These are phyloP conservation scores for Santalum album DNA, from an alignment of 164 flowering plant genomes.

Conservation along the genomic window DNA sequence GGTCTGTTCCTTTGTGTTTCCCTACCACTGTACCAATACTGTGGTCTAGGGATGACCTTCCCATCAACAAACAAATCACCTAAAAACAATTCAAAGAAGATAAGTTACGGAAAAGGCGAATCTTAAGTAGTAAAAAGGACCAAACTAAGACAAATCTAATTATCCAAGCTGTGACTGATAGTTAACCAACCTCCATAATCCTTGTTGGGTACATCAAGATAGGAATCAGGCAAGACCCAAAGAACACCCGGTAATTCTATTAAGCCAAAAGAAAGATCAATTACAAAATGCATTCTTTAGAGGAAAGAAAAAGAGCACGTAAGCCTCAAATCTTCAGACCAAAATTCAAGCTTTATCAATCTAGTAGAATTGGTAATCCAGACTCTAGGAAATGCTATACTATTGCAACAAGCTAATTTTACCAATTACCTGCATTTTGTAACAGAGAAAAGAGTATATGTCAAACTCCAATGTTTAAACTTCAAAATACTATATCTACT, in stretches of 20 bases:
- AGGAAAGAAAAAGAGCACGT: neutral
- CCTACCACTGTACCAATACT: constrained; percentile 53
- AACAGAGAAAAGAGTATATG: too few species aligned
- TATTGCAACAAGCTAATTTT: too few species aligned
- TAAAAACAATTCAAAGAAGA: constrained; percentile 14
- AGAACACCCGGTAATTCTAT: constrained; percentile 80
- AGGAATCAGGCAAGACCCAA: constrained; percentile 98
- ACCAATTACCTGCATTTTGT: too few species aligned
- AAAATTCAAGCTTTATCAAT: too few species aligned
- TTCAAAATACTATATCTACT: too few species aligned
- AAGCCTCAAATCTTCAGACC: neutral
- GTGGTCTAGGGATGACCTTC: constrained; percentile 89
- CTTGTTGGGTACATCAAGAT: constrained; percentile 95
- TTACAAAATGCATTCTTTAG: neutral
- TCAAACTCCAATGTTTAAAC: too few species aligned
- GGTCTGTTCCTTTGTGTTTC: constrained; percentile 52
- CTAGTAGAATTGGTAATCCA: too few species aligned
- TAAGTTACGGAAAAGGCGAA: neutral
- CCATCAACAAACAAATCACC: constrained; percentile 91
- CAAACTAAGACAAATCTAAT: neutral
- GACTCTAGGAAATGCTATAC: too few species aligned
- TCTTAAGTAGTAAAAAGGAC: neutral
- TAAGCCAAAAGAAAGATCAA: constrained; percentile 1
- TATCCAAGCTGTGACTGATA: neutral
- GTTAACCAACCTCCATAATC: constrained; percentile 84